Conservation (phyloP, 139 green algal species). For the Penium margaritaceum region DNA sequence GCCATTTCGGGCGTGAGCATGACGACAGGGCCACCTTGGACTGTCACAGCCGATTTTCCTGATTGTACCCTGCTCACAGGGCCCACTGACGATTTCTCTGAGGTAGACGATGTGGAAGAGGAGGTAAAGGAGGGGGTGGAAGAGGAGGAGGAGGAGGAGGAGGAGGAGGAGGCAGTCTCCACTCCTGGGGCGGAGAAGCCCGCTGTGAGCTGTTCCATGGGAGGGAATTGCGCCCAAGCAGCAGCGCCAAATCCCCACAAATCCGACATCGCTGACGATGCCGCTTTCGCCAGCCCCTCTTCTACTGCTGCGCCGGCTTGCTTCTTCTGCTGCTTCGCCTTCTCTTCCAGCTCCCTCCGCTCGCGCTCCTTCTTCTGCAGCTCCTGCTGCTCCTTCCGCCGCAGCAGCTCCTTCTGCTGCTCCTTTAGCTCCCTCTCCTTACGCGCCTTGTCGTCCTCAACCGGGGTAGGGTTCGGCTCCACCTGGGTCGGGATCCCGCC, state of each 20-base stretch:
- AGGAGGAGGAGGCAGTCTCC: no score
- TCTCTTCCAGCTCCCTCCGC: background rate
- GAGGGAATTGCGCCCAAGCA: no score
- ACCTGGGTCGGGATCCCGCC: background rate
- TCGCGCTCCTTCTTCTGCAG: background rate
- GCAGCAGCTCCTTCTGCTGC: no score
- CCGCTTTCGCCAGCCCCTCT: background rate
- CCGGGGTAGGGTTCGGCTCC: background rate
- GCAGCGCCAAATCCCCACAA: background rate
- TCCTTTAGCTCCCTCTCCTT: background rate
- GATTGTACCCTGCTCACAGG: no score
- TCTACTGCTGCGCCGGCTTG: background rate
- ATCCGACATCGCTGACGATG: background rate
- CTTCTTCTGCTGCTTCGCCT: no score
- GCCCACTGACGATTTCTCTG: no score
- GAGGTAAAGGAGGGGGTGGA: no score
- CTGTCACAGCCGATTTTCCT: no score
- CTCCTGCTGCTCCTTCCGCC: background rate
- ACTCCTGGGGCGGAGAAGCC: no score
- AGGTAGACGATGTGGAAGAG: no score
- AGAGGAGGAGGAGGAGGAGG: no score
- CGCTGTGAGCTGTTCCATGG: no score
- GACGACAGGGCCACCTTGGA: background rate
- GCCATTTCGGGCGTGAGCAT: constrained; percentile 6
- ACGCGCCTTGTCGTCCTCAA: background rate